These are phyloP conservation scores for Tylopilus sp. DNA, from an alignment of 768 basidiomycete species.

Conservation along the genomic window DNA sequence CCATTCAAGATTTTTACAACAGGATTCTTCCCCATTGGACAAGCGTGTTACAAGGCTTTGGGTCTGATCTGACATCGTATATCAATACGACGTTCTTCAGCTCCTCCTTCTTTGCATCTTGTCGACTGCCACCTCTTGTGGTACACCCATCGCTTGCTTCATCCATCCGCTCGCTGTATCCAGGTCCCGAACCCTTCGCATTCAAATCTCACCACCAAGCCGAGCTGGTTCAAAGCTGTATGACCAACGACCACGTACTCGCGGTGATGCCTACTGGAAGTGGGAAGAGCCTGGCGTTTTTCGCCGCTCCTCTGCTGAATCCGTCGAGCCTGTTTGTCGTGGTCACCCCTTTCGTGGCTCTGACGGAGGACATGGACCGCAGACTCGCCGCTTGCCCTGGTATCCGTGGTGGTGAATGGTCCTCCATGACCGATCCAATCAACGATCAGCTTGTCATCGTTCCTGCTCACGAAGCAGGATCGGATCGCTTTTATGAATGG, in stretches of 20 bases:
- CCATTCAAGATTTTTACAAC: no score
- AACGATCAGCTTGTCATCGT: conserved; percentile 1
- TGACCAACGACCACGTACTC: no score
- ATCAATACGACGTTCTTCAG: no score
- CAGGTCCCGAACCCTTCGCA: accelerated
- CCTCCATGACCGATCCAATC: no score
- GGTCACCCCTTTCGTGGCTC: no score
- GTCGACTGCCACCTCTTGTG: no score
- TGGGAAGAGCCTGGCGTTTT: conserved; percentile 13
- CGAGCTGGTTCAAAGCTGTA: conserved; percentile 7
- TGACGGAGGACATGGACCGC: conserved; percentile 4
- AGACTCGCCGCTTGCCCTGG: not conserved
- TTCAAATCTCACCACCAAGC: conserved; percentile 7
- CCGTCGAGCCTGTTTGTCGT: no score
- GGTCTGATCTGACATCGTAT: no score
- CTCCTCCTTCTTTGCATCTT: no score
- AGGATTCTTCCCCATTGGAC: no score
- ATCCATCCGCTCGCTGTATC: not conserved
- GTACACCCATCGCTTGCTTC: not conserved
- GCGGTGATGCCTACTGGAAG: conserved; percentile 16
- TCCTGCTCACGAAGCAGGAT: conserved; percentile 8
- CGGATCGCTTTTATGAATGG: not conserved
- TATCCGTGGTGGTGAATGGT: no score
- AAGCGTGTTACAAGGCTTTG: no score
- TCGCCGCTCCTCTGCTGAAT: not conserved